Conservation (phyloP, 305 asterid genomes). For the Fraxinus latifolia region DNA sequence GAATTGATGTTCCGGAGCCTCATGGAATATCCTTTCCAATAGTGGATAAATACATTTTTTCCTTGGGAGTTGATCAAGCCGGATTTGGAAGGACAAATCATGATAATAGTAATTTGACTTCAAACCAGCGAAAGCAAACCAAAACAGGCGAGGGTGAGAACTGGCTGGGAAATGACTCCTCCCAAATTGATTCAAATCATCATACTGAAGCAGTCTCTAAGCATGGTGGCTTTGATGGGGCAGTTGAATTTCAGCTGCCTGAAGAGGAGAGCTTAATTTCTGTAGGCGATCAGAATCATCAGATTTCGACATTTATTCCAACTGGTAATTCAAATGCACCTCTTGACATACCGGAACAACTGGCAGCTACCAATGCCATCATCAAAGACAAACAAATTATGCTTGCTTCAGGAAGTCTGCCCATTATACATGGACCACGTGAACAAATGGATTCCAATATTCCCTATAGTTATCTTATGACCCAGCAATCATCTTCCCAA, state of each 20-base stretch:
- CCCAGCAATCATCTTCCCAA: constrained; percentile 55
- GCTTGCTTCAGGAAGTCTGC: constrained; percentile 46
- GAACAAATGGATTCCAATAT: constrained; percentile 49
- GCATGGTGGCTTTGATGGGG: constrained; percentile 41
- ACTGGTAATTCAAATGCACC: constrained; percentile 46
- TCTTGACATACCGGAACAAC: constrained; percentile 47
- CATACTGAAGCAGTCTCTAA: constrained; percentile 34
- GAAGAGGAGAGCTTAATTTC: constrained; percentile 62
- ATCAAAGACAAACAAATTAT: constrained; percentile 39
- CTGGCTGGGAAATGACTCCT: constrained; percentile 54
- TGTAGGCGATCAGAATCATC: constrained; percentile 42
- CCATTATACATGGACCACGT: constrained; percentile 43
- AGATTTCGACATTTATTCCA: constrained; percentile 32
- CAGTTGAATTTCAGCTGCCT: constrained; percentile 51
- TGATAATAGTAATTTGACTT: constrained; percentile 30
- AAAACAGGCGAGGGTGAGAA: constrained; percentile 42
- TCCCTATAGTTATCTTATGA: constrained; percentile 38
- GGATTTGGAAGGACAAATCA: constrained; percentile 34
- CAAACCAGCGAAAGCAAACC: constrained; percentile 39
- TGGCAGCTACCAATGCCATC: constrained; percentile 52
- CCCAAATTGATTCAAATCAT: constrained; percentile 40
- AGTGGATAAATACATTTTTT: constrained; percentile 36
- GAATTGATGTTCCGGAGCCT: constrained; percentile 36
- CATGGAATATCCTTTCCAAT: constrained; percentile 46
- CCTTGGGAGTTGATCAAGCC: constrained; percentile 34